Conservation (phyloP, 805 yeast species). For the Metschnikowia amazonensis region DNA sequence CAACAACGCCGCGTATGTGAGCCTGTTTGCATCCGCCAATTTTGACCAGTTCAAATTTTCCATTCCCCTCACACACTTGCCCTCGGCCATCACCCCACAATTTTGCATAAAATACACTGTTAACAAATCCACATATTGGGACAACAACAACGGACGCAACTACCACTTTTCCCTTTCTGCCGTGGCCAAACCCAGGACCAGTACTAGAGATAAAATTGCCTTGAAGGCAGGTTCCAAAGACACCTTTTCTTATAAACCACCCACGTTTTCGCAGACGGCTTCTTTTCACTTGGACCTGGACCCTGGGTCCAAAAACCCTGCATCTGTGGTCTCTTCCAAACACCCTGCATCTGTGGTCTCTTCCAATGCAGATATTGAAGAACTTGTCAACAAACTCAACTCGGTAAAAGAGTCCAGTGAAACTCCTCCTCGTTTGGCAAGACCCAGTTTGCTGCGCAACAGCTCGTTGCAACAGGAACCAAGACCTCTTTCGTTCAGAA, state of each 20-base stretch:
- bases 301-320: conserved; percentile 1
- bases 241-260: conserved; percentile 14
- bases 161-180: conserved; percentile 31
- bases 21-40: conserved; percentile 24
- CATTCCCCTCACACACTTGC: conserved; percentile 39
- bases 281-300: background rate
- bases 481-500: background rate
- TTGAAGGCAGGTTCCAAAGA: conserved; percentile 3
- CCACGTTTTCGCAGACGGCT: conserved; percentile 8
- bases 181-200: conserved; percentile 7
- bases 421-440: background rate
- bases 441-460: conserved; percentile 2
- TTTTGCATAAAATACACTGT: conserved; percentile 34
- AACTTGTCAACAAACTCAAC: conserved; percentile 14
- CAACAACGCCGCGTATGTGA: conserved; percentile 20
- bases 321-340: background rate
- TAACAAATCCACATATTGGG: conserved; percentile 32
- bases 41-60: conserved; percentile 50
- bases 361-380: conserved; percentile 9
- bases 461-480: background rate
- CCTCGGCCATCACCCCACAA: conserved; percentile 30
- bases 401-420: conserved; percentile 8
- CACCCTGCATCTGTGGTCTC: conserved; percentile 1
- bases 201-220: background rate
- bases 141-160: conserved; percentile 33